Evolutionary conservation across 148 eudicot genomes (phyloP), one percentile per base, ranked within the genome.

Genomic region (Heliamphora exappendiculata): DNA sequence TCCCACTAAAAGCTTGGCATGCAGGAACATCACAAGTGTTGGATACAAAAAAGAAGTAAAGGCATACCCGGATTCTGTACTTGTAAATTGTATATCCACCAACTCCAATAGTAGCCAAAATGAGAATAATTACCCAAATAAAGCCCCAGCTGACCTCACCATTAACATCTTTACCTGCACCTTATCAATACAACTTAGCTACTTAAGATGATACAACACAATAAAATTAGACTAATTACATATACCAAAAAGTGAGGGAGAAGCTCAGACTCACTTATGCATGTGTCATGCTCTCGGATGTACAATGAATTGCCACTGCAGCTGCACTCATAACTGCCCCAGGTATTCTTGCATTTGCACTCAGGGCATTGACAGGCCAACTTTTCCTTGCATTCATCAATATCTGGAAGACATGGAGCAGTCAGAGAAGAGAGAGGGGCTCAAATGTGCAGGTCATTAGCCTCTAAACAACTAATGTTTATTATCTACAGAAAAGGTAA

Each of bases 331-430:
- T 82, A 93, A 70, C 91, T 86, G 11, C 98, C 98, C 96, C 93
- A 93, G n/a, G 96, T 89, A 73, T 93, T 91, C 85, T 91, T 91
- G 79, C 98, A 93, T 49, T 75, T 85, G 91, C 98, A 93, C 50
- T 88, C 82, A 4, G 90, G 86, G 80, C 98, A 93, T 75, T 93
- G 94, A 78, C 98, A 93, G 26, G 89, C 92, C 41, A 66, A 4
- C 80, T 83, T 86, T 33, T 89, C 98, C 82, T 87, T 85, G 91
- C 98, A 93, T 75, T 91, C 98, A 65, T 93, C 87, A 66, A 93
- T 77, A 84, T 92, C 97, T 92, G 81, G 69, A 76, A 78, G 20
- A 72, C 63, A 66, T 8, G 20, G 20, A 70, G 44, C 7, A 29
- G 50, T 2, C 29, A 68, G 22, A 57, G n/a, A 26, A 34, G 49